Conservation (phyloP, 148 eudicot species). For the Polygonum aviculare region DNA sequence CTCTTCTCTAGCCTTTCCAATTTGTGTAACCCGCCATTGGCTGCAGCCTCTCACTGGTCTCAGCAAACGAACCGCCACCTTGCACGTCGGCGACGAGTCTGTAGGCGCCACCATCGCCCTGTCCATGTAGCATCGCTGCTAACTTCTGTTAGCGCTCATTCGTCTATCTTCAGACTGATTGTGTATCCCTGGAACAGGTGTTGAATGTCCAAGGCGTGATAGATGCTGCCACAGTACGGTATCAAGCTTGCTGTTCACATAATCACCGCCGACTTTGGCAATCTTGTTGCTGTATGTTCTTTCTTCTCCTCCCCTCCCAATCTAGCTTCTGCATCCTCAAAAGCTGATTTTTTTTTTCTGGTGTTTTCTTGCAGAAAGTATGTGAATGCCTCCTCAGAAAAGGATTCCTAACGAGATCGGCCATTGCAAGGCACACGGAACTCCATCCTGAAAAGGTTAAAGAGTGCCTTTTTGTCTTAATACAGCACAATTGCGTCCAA, state of each 20-base stretch:
- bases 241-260: slow-evolving; percentile 65
- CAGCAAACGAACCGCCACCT: too few species aligned
- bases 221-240: slow-evolving; percentile 40
- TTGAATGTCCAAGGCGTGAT: slow-evolving; percentile 4
- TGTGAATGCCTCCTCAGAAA: slow-evolving; percentile 69
- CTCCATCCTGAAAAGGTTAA: slow-evolving; percentile 36
- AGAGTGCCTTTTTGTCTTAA: slow-evolving; percentile 51
- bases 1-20: too few species aligned
- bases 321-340: not conserved
- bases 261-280: slow-evolving; percentile 59
- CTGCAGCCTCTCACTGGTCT: too few species aligned
- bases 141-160: too few species aligned
- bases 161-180: too few species aligned
- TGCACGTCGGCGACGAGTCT: too few species aligned
- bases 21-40: too few species aligned
- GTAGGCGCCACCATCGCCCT: too few species aligned
- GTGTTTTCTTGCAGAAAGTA: slow-evolving; percentile 53
- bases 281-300: slow-evolving; percentile 46
- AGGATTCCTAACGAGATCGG: slow-evolving; percentile 45
- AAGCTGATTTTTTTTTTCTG: slow-evolving; percentile 4
- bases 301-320: not conserved
- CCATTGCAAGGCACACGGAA: slow-evolving; percentile 37
- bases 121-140: too few species aligned
- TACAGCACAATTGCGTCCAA: slow-evolving; percentile 92
- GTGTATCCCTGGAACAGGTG: not conserved